phyloP scores from a whole-genome alignment of 179 eudicot genomes.

The Heliamphora pulchella region DNA sequence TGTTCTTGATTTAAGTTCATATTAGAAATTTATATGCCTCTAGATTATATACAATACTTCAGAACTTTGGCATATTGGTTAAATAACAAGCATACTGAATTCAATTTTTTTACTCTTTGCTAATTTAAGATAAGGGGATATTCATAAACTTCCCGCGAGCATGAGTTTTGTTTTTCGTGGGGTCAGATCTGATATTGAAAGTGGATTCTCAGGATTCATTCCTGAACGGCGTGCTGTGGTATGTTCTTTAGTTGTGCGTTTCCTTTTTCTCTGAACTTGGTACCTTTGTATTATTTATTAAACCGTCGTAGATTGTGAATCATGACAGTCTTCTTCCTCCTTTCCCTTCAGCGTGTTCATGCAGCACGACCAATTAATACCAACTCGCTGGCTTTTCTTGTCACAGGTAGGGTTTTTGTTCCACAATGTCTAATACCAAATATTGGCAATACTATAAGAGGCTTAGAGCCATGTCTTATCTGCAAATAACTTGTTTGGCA shows the following conservation, averaged over 20 bases:
- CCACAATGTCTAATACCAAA: background rate
- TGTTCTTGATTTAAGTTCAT: constrained; percentile 2
- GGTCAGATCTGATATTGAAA: constrained; percentile 51
- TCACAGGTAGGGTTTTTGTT: constrained; percentile 38
- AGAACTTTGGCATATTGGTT: background rate
- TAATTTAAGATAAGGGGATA: background rate
- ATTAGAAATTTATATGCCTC: background rate
- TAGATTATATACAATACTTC: background rate
- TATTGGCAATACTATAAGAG: constrained; percentile 3
- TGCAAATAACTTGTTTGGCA: constrained; percentile 22
- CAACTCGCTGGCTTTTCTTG: constrained; percentile 54
- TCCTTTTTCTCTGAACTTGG: background rate
- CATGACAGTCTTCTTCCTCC: constrained; percentile 1
- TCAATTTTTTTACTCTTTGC: background rate
- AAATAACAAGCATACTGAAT: background rate
- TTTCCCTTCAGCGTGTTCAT: constrained; percentile 45
- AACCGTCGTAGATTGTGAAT: background rate
- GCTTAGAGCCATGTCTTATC: constrained; percentile 13
- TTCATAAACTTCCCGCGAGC: constrained; percentile 8
- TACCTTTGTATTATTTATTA: background rate
- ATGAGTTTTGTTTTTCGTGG: constrained; percentile 71
- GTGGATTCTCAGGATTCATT: constrained; percentile 46
- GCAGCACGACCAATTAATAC: constrained; percentile 51
- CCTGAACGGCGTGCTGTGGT: constrained; percentile 52
- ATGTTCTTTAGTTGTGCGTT: constrained; percentile 2